Percentiles rank a stretch among this genome's conserved stretches.
These are phyloP conservation scores for Reutealis trisperma DNA, from an alignment of 345 rosid genomes.

Conservation along the genomic window DNA sequence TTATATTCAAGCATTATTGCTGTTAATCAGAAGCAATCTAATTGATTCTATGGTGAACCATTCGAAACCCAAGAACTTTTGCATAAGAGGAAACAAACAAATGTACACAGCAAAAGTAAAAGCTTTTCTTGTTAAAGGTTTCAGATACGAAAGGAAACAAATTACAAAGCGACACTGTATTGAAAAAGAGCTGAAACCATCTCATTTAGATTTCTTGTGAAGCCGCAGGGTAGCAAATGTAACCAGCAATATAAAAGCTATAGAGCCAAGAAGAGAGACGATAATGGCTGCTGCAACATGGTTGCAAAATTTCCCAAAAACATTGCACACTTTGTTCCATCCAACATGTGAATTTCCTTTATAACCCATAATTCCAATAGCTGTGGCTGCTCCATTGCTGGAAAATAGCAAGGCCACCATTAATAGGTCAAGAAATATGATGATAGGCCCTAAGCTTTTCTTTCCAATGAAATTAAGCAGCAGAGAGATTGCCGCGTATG, in stretches of 20 bases:
- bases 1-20: too few relatives aligned
- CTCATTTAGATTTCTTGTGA: conserved; percentile 21
- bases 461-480: conserved; percentile 34
- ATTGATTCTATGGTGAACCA: too few relatives aligned
- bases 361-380: conserved; percentile 55
- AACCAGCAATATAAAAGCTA: conserved; percentile 52
- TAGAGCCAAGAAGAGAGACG: conserved; percentile 42
- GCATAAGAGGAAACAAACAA: too few relatives aligned
- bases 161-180: background rate
- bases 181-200: background rate
- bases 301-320: conserved; percentile 58
- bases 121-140: too few relatives aligned
- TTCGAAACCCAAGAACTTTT: too few relatives aligned
- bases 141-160: background rate
- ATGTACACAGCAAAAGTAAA: too few relatives aligned
- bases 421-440: conserved; percentile 42
- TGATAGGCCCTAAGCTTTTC: conserved; percentile 22
- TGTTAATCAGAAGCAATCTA: too few relatives aligned
- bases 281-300: conserved; percentile 39
- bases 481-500: conserved; percentile 52
- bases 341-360: conserved; percentile 62
- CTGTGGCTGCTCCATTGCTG: conserved; percentile 54
- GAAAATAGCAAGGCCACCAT: conserved; percentile 63
- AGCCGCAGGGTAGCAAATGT: conserved; percentile 34
- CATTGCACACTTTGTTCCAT: conserved; percentile 62